phyloP scores from a whole-genome alignment of 108 stramenopile genomes.

The Cyclostephanos tholiformis region DNA sequence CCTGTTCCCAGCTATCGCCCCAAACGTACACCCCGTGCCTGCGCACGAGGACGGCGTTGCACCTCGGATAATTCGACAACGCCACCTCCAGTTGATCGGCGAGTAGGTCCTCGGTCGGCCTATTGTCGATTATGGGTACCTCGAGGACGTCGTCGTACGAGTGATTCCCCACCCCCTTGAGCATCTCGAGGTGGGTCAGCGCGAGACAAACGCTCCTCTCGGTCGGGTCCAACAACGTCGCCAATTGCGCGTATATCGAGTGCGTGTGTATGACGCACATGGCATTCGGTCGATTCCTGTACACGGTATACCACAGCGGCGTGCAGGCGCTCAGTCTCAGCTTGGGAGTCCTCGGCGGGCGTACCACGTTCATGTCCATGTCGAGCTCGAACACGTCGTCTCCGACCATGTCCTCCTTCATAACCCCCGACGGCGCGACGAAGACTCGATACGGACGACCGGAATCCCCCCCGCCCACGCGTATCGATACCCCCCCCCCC shows the following conservation, averaged over 20 bases:
- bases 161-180: constrained; percentile 93
- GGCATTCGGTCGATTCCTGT: constrained; percentile 66
- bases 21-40: constrained; percentile 95
- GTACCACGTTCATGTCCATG: constrained; percentile 58
- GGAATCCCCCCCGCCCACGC: constrained; percentile 70
- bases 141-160: constrained; percentile 88
- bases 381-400: constrained; percentile 93
- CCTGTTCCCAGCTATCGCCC: constrained; percentile 97
- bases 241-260: constrained; percentile 81
- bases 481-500: constrained; percentile 89
- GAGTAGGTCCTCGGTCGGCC: constrained; percentile 88
- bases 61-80: constrained; percentile 79
- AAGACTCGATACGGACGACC: constrained; percentile 80
- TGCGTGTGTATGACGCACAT: constrained; percentile 90
- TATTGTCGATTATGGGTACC: constrained; percentile 97
- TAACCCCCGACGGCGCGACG: constrained; percentile 95
- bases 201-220: constrained; percentile 56
- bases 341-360: constrained; percentile 66
- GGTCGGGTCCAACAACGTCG: constrained; percentile 84
- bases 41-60: constrained; percentile 92
- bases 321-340: constrained; percentile 87
- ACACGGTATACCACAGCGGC: constrained; percentile 91
- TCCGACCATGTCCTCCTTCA: constrained; percentile 94
- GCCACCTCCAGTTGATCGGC: constrained; percentile 83
- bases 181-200: constrained; percentile 95